A percentile compares a stretch with the other conserved stretches of the same genome.
phyloP scores from a whole-genome alignment of 73 alveolate species.

The Tetrahymena thermophila region DNA sequence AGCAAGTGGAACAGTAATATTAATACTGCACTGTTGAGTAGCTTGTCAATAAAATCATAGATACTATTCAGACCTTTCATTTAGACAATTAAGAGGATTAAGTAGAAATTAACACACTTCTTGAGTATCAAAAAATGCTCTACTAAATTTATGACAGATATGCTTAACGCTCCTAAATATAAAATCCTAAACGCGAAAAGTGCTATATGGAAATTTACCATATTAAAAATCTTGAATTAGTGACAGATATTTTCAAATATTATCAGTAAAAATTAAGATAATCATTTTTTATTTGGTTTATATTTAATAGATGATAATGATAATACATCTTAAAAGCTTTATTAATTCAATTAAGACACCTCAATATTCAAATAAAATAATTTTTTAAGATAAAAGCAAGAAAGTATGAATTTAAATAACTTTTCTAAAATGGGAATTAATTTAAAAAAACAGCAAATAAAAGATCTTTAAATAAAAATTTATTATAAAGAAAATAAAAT shows the following conservation, averaged over 20 bases:
- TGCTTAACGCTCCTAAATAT: neutral
- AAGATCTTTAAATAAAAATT: neutral
- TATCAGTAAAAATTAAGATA: neutral
- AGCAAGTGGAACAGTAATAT: neutral
- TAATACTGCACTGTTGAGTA: neutral
- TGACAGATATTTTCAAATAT: neutral
- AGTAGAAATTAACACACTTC: neutral
- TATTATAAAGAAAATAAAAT: neutral
- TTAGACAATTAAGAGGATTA: neutral
- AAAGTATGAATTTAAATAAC: too few relatives aligned
- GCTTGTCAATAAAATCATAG: neutral
- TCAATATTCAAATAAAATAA: too few relatives aligned
- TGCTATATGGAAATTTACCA: neutral
- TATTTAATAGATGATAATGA: neutral
- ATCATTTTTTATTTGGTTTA: neutral
- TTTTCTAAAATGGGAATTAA: too few relatives aligned
- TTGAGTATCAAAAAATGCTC: neutral
- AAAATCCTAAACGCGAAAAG: neutral
- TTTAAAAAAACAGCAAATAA: neutral
- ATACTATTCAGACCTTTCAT: neutral
- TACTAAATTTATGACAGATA: neutral
- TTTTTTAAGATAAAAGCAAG: too few relatives aligned
- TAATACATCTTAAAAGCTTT: too few relatives aligned
- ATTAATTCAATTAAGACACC: too few relatives aligned
- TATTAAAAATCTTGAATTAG: neutral